Evolutionary conservation across 2,329 filamentous ascomycete species (phyloP).

Genomic region (Fusarium nanum): DNA sequence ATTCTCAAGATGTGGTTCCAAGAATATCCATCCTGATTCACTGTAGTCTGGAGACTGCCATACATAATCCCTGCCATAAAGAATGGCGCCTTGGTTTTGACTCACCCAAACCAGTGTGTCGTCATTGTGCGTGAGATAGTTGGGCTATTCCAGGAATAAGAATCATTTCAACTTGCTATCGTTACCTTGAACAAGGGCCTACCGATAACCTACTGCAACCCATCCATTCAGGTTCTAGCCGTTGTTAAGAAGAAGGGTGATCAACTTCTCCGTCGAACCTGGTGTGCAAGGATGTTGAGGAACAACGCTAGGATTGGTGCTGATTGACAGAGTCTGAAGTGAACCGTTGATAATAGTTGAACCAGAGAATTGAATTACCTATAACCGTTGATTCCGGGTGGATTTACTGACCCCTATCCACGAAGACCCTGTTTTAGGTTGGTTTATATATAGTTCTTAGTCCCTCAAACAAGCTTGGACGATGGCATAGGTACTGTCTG

Average conservation of each 20-base stretch:
- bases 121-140: conserved; percentile 43
- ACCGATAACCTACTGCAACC: conserved; percentile 17
- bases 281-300: conserved; percentile 16
- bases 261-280: conserved; percentile 1
- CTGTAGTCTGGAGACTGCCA: not conserved
- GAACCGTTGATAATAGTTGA: not conserved
- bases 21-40: conserved; percentile 1
- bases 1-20: not conserved
- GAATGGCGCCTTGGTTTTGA: conserved; percentile 28
- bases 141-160: conserved; percentile 22
- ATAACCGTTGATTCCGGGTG: not conserved
- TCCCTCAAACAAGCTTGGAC: not conserved
- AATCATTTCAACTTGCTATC: conserved; percentile 19
- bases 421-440: not conserved
- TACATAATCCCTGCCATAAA: conserved; percentile 5
- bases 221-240: conserved; percentile 23
- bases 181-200: conserved; percentile 12
- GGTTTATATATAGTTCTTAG: not conserved
- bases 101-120: conserved; percentile 34
- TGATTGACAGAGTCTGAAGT: not conserved
- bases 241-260: conserved; percentile 5
- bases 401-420: not conserved
- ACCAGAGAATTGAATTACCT: not conserved
- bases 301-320: conserved; percentile 1
- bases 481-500: not conserved